phyloP scores from a whole-genome alignment of 1,139 yeast species.

The Debaryomyces fabryi region DNA sequence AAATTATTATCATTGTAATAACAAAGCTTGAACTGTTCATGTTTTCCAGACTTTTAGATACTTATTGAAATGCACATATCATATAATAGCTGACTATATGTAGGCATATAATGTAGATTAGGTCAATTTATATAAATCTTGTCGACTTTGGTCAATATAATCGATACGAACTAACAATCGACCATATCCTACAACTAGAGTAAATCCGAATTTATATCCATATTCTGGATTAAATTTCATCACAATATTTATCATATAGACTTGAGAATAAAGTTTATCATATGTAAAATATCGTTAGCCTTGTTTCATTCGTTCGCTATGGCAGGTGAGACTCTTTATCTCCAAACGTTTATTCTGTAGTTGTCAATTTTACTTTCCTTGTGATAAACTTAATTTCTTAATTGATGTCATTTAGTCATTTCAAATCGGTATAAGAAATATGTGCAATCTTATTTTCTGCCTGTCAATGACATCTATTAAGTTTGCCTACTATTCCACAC shows the following conservation, averaged over 20 bases:
- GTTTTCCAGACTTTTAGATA: background rate
- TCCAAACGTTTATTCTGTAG: background rate
- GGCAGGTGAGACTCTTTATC: background rate
- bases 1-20: slow-evolving; percentile 19
- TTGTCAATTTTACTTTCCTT: background rate
- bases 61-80: background rate
- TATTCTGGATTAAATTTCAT: too few species aligned
- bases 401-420: background rate
- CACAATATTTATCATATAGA: too few species aligned
- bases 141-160: too few species aligned
- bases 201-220: too few species aligned
- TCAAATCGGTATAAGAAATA: too few species aligned
- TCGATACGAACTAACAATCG: too few species aligned
- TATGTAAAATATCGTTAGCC: background rate
- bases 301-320: background rate
- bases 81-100: background rate
- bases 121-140: too few species aligned
- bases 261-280: background rate
- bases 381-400: background rate
- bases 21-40: background rate
- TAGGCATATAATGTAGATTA: background rate
- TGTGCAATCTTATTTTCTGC: background rate
- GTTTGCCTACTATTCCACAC: too few species aligned
- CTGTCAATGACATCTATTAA: background rate
- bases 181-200: too few species aligned